Conservation (phyloP, 1,284 basidiomycete species). For the Microbotryum lychnidis-dioicae region DNA sequence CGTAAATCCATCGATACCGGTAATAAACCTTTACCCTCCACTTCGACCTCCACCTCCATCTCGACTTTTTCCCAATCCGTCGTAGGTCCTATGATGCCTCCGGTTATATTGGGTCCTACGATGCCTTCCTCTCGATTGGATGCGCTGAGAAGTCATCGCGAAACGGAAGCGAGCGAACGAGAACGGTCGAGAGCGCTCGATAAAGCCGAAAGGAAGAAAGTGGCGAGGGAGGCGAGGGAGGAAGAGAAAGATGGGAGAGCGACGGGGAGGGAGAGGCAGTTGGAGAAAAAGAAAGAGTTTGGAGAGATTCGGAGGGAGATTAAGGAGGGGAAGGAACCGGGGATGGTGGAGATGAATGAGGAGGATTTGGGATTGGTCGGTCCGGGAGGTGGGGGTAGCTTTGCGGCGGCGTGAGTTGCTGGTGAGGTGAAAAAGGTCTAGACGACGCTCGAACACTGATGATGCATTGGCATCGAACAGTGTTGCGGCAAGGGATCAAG, state of each 20-base stretch:
- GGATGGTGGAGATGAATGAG: slow-evolving; percentile 19
- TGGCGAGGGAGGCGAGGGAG: slow-evolving; percentile 10
- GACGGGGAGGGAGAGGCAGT: slow-evolving; percentile 25
- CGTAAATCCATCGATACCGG: slow-evolving; percentile 21
- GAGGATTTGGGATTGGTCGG: slow-evolving; percentile 21
- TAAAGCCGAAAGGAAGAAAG: not conserved
- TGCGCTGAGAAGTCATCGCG: slow-evolving; percentile 15
- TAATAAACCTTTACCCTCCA: too few species aligned
- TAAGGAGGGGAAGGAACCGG: slow-evolving; percentile 11
- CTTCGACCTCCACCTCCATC: too few species aligned
- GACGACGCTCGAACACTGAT: not conserved
- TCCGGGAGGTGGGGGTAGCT: slow-evolving; percentile 7
- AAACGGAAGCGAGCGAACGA: slow-evolving; percentile 1
- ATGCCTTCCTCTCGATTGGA: slow-evolving; percentile 18
- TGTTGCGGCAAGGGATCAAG: slow-evolving; percentile 15
- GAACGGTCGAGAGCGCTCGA: not conserved
- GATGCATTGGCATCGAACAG: not conserved
- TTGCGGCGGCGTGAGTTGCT: slow-evolving; percentile 8
- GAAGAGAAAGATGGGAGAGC: slow-evolving; percentile 26
- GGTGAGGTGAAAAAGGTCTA: not conserved
- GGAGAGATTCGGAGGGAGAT: slow-evolving; percentile 14
- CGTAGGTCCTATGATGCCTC: not conserved
- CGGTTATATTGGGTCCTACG: slow-evolving; percentile 5
- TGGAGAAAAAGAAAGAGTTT: slow-evolving; percentile 25
- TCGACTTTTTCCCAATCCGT: not conserved